phyloP scores from a whole-genome alignment of 2,329 filamentous ascomycete species.

The Curvularia spicifera region DNA sequence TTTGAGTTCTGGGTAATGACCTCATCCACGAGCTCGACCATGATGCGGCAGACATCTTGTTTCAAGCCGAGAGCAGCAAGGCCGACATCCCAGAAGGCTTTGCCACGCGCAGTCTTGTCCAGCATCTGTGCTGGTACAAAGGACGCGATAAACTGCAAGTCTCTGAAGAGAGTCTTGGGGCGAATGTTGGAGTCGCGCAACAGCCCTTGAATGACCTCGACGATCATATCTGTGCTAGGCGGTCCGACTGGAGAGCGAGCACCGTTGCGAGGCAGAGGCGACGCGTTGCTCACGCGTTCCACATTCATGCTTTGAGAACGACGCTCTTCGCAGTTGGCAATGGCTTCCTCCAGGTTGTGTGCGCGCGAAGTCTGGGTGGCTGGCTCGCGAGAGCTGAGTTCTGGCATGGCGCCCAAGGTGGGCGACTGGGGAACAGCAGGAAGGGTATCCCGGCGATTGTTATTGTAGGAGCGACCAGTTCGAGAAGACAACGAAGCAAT shows the following conservation, averaged over 20 bases:
- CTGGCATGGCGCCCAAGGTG: conserved; percentile 53
- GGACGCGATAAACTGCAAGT: conserved; percentile 63
- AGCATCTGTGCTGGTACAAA: conserved; percentile 65
- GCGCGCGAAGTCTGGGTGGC: conserved; percentile 52
- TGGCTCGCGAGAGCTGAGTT: conserved; percentile 54
- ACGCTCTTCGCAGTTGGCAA: conserved; percentile 73
- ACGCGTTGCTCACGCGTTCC: conserved; percentile 43
- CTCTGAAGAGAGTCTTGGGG: conserved; percentile 57
- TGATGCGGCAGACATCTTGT: conserved; percentile 83
- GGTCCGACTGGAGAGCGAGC: conserved; percentile 48
- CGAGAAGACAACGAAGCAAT: conserved; percentile 72
- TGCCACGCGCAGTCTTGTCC: conserved; percentile 66
- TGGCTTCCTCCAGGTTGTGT: conserved; percentile 67
- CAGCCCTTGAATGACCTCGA: conserved; percentile 52
- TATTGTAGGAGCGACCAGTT: conserved; percentile 54
- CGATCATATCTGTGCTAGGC: conserved; percentile 53
- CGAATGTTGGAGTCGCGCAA: conserved; percentile 55
- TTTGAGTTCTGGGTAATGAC: conserved; percentile 73
- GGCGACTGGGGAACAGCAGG: conserved; percentile 54
- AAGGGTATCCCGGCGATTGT: conserved; percentile 48
- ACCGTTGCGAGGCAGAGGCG: conserved; percentile 47
- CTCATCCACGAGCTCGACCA: conserved; percentile 75
- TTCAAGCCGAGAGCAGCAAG: conserved; percentile 88
- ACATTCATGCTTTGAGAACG: conserved; percentile 63
- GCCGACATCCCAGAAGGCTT: conserved; percentile 89